Evolutionary conservation across 768 basidiomycete species (phyloP), one percentile per base, ranked within the genome.

Genomic region (Podaxis mareebaensis): DNA sequence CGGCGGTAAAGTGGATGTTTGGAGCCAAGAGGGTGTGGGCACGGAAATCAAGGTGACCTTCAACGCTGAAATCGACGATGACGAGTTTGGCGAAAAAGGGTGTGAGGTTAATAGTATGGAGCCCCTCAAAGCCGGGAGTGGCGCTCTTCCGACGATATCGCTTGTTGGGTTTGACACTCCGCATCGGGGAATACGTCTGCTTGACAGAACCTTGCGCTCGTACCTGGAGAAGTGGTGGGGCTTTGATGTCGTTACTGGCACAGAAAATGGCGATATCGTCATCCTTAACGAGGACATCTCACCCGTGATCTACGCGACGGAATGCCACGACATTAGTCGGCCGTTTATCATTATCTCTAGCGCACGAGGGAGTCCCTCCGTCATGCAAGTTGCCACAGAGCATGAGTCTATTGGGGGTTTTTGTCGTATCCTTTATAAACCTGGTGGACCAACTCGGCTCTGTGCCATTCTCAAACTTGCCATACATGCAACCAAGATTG

Each of bases 41-140:
- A 97, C 96, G 2, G 94, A 96, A 72, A 95, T 97, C 74, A 92
- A 91, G 68, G 86, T 96, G 48, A 85, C 84, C 2, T 93, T 97
- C 72, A 83, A 83, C 33, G 93, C 92, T 33, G 90, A 95, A 64
- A 72, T 80, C 12, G 69, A 78, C 7, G 80, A 86, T 26, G 82
- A 79, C 24, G 73, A 73, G 15, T 71, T 70, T 17, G 39, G 60
- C 2, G 36, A 61, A 42, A 44, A 39, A 11, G 64, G 58, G 28
- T 11, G 20, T 44, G 46, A 72, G 24, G 69, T 78, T 44, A 73
- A 72, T 12, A 79, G 81, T 52, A 80, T 82, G 74, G 78, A 81
- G 58, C 77, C 77, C 12, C 82, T 85, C 69, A 77, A 77, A 65
- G 72, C 77, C 39, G 81, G 81, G 51, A 75, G 79, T 60, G 70